A percentile compares a stretch with the other conserved stretches of the same genome.
These are phyloP conservation scores for Fusarium hainanense DNA, from an alignment of 2,329 filamentous ascomycete genomes.

Conservation along the genomic window DNA sequence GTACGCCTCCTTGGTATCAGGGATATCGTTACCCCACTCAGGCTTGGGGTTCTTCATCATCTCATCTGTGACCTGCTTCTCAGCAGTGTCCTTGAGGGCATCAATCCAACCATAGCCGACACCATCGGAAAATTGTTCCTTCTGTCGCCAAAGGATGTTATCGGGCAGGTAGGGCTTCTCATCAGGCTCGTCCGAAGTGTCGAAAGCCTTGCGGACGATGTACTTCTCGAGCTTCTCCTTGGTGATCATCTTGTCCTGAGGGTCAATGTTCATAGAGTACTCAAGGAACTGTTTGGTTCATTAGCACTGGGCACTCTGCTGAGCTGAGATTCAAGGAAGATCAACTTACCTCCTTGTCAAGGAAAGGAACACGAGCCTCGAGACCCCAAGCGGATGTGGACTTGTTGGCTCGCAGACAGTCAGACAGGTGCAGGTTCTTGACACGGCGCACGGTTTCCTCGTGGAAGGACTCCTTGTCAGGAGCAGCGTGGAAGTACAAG, in stretches of 20 bases:
- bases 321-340: not conserved
- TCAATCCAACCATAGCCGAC: constrained; percentile 99
- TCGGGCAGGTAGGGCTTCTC: constrained; percentile 91
- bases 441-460: constrained; percentile 93
- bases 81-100: constrained; percentile 92
- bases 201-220: constrained; percentile 97
- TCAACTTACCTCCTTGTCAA: constrained; percentile 82
- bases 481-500: constrained; percentile 97
- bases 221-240: constrained; percentile 94
- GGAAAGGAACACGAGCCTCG: constrained; percentile 96
- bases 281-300: constrained; percentile 77
- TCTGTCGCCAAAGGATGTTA: constrained; percentile 96
- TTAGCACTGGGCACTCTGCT: constrained; percentile 33
- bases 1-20: constrained; percentile 97
- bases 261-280: constrained; percentile 92
- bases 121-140: constrained; percentile 99
- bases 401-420: constrained; percentile 98
- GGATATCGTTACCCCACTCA: constrained; percentile 93
- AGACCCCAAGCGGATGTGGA: constrained; percentile 98
- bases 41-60: constrained; percentile 98
- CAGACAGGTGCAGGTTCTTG: constrained; percentile 96
- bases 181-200: constrained; percentile 86
- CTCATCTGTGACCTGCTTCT: constrained; percentile 90
- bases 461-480: constrained; percentile 92
- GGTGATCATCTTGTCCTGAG: constrained; percentile 94